These are phyloP conservation scores for Penicillium sp. DNA, from an alignment of 2,329 filamentous ascomycete genomes.

Conservation along the genomic window DNA sequence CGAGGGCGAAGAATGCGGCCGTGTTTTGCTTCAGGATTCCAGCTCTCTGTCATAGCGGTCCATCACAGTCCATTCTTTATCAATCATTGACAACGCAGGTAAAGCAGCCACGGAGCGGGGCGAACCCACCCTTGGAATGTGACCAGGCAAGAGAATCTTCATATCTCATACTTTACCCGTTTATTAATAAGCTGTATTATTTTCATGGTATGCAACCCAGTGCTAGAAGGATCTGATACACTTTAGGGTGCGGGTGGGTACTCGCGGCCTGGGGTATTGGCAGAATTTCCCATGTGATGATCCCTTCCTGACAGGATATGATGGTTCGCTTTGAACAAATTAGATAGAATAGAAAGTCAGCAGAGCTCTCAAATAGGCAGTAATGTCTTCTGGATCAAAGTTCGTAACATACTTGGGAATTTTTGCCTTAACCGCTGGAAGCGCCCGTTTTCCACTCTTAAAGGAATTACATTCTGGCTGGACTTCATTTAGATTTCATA, in stretches of 20 bases:
- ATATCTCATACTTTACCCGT: not conserved
- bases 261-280: not conserved
- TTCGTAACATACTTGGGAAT: not conserved
- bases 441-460: not conserved
- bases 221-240: not conserved
- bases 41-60: not conserved
- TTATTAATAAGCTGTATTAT: not conserved
- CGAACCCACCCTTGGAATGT: constrained; percentile 7
- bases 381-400: not conserved
- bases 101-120: constrained; percentile 1
- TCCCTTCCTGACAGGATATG: constrained; percentile 7
- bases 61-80: constrained; percentile 1
- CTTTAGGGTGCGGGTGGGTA: constrained; percentile 3
- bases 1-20: not conserved
- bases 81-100: not conserved
- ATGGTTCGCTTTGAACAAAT: constrained; percentile 1
- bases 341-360: not conserved
- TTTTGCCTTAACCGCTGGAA: not conserved
- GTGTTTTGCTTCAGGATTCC: not conserved
- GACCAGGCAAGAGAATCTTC: not conserved
- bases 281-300: constrained; percentile 8
- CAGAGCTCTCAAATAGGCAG: not conserved
- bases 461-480: not conserved
- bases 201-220: not conserved
- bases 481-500: not conserved